These are phyloP conservation scores for Hyaloperonospora brassicae DNA, from an alignment of 352 stramenopile genomes.

Conservation along the genomic window DNA sequence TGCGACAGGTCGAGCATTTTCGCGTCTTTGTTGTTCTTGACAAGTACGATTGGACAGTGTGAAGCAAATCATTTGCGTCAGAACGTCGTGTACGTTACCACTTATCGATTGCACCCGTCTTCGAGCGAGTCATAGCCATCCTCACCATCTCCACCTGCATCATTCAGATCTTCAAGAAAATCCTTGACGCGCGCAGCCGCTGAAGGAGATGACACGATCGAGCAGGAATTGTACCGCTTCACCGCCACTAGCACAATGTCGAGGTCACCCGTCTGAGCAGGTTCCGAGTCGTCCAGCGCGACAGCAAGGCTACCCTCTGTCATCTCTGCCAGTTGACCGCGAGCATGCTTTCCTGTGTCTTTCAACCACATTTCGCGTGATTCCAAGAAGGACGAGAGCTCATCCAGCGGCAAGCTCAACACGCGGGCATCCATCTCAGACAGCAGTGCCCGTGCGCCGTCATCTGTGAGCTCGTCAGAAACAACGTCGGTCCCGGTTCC, in stretches of 20 bases:
- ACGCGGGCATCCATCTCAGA: conserved; percentile 42
- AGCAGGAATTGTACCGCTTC: conserved; percentile 76
- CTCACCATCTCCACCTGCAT: conserved; percentile 37
- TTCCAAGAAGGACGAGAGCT: conserved; percentile 54
- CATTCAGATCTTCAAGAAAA: conserved; percentile 62
- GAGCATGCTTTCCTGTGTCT: conserved; percentile 51
- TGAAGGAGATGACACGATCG: conserved; percentile 48
- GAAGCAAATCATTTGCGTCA: no score
- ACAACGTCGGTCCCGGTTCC: conserved; percentile 16
- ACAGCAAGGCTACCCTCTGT: conserved; percentile 55
- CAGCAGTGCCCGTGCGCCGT: conserved; percentile 53
- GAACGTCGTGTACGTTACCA: no score
- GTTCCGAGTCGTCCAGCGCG: conserved; percentile 75
- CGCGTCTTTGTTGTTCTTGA: no score
- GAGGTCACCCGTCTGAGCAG: conserved; percentile 59
- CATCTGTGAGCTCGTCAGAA: conserved; percentile 51
- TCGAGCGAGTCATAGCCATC: conserved; percentile 77
- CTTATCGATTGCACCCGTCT: conserved; percentile 19
- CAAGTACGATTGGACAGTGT: no score
- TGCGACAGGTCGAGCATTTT: no score
- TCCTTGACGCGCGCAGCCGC: conserved; percentile 63
- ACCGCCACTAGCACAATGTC: conserved; percentile 50
- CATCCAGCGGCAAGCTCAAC: conserved; percentile 47
- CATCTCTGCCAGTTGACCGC: conserved; percentile 40
- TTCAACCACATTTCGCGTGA: conserved; percentile 74